A percentile compares a stretch with the other conserved stretches of the same genome.
Conservation (phyloP, 176 grass and related monocot genomes). For the Cenchrus purpureus region DNA sequence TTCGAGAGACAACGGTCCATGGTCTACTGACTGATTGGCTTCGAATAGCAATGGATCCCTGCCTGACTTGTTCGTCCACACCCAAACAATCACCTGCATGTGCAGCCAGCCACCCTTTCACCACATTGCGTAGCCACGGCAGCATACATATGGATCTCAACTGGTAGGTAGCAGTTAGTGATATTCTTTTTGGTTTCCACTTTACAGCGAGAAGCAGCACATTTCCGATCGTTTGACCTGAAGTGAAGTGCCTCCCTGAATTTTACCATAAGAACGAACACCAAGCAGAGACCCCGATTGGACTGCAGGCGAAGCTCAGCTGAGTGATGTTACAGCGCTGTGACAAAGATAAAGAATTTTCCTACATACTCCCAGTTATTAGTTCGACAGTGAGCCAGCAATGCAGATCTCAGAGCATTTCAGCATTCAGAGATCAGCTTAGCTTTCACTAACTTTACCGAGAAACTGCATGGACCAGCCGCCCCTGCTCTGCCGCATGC, state of each 20-base stretch:
- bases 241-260: too few relatives aligned
- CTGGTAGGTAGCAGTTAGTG: constrained; percentile 14
- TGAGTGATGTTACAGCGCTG: background rate
- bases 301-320: background rate
- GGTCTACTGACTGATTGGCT: constrained; percentile 11
- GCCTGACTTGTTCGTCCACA: background rate
- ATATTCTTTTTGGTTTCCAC: background rate
- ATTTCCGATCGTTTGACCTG: background rate
- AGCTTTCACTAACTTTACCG: background rate
- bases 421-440: background rate
- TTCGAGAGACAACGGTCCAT: constrained; percentile 26
- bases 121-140: too few relatives aligned
- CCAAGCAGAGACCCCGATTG: background rate
- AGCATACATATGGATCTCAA: background rate
- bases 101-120: constrained; percentile 28
- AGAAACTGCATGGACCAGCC: constrained; percentile 14
- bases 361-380: too few relatives aligned
- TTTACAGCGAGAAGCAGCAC: background rate
- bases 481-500: background rate
- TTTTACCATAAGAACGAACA: too few relatives aligned
- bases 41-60: background rate
- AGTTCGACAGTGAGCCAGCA: background rate
- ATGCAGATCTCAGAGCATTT: background rate
- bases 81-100: constrained; percentile 37
- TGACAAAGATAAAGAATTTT: background rate